Percentiles rank a stretch among this genome's conserved stretches.
Evolutionary conservation across 192 early-diverging fungal species (phyloP).

Genomic region (Coemansia furcata): DNA sequence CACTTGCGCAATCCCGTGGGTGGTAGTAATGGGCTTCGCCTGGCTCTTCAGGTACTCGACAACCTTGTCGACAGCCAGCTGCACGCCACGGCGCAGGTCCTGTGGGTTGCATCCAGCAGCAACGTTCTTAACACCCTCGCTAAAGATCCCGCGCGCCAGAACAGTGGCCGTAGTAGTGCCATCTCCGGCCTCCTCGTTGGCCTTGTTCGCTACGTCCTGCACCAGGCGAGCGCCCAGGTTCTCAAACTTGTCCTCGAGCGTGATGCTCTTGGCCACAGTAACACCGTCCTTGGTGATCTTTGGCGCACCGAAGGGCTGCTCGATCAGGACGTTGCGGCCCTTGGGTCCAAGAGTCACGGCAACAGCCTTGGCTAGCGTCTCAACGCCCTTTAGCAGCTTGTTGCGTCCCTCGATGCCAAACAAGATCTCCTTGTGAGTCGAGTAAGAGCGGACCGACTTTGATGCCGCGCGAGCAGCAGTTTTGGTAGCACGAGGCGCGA

Average conservation of each 20-base stretch:
- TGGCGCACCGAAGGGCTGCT: slow-evolving; percentile 95
- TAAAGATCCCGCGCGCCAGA: slow-evolving; percentile 96
- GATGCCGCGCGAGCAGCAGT: slow-evolving; percentile 17
- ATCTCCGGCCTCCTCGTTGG: slow-evolving; percentile 99
- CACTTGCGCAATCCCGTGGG: slow-evolving; percentile 96
- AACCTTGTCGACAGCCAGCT: slow-evolving; percentile 89
- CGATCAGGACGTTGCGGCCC: slow-evolving; percentile 98
- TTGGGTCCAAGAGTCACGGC: slow-evolving; percentile 99
- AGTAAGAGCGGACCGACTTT: slow-evolving; percentile 59
- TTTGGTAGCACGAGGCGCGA: slow-evolving; percentile 46
- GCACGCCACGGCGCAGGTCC: slow-evolving; percentile 94
- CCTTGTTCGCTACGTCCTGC: slow-evolving; percentile 99
- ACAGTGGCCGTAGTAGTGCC: slow-evolving; percentile 99
- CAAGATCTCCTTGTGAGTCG: slow-evolving; percentile 94
- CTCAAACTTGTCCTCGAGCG: slow-evolving; percentile 97
- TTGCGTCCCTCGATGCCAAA: slow-evolving; percentile 97
- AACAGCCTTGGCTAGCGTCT: slow-evolving; percentile 95
- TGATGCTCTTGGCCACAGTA: slow-evolving; percentile 97
- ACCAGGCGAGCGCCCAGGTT: slow-evolving; percentile 97
- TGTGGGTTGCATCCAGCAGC: slow-evolving; percentile 99
- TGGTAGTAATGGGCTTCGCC: slow-evolving; percentile 89
- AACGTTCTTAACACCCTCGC: slow-evolving; percentile 98
- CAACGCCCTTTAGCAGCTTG: slow-evolving; percentile 89
- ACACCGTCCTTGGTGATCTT: slow-evolving; percentile 99
- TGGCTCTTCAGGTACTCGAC: slow-evolving; percentile 91